Evolutionary conservation across 2,329 filamentous ascomycete species (phyloP).

Genomic region (Hypoxylon sp.): DNA sequence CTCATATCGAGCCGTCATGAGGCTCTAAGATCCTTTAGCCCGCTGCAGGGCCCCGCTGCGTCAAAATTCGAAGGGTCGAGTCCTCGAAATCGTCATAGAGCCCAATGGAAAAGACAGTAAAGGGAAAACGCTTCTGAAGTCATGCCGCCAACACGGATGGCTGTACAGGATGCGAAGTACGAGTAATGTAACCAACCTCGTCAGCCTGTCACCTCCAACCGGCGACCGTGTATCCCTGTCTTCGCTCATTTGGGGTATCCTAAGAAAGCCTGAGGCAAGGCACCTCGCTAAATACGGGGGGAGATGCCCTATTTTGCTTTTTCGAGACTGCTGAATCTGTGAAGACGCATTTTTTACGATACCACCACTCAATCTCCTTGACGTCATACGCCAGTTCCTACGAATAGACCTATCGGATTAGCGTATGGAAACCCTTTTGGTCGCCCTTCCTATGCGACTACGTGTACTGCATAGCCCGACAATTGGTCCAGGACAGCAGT

Average conservation of each 20-base stretch:
- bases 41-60: background rate
- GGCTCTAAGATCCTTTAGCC: constrained; percentile 12
- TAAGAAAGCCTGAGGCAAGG: constrained; percentile 26
- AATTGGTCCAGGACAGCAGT: background rate
- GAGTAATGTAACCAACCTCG: constrained; percentile 37
- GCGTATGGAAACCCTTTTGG: constrained; percentile 13
- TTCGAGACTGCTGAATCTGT: background rate
- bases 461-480: background rate
- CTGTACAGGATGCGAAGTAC: constrained; percentile 22
- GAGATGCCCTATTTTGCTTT: background rate
- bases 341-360: background rate
- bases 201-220: constrained; percentile 25
- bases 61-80: constrained; percentile 1
- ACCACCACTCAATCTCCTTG: constrained; percentile 22
- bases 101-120: background rate
- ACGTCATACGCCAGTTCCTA: constrained; percentile 38
- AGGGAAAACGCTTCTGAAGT: background rate
- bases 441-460: background rate
- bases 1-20: constrained; percentile 24
- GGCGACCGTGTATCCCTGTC: constrained; percentile 27
- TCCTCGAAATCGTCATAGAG: constrained; percentile 8
- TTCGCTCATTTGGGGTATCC: constrained; percentile 25
- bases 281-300: background rate
- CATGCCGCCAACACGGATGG: constrained; percentile 15
- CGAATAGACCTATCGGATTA: constrained; percentile 13